Percentiles rank a stretch among this genome's conserved stretches.
phyloP scores from a whole-genome alignment of 2,329 filamentous ascomycete species.

The Diaporthe ampelina region DNA sequence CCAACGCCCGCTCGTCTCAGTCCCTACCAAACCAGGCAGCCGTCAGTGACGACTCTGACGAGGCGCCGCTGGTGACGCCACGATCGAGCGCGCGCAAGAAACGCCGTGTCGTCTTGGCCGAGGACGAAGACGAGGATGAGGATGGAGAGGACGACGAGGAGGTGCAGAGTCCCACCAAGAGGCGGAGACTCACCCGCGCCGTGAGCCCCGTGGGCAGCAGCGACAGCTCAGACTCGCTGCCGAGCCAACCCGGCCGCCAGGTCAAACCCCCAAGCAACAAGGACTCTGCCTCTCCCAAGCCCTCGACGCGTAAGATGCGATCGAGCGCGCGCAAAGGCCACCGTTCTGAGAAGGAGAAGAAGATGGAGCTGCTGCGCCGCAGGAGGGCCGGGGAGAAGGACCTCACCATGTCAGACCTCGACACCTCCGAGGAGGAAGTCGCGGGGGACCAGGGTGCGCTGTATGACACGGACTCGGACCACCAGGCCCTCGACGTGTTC shows the following conservation, averaged over 20 bases:
- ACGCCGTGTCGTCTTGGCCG: constrained; percentile 14
- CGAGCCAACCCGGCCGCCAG: constrained; percentile 5
- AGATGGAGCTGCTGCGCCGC: constrained; percentile 55
- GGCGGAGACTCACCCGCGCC: constrained; percentile 43
- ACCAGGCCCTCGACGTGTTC: constrained; percentile 50
- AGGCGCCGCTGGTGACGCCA: constrained; percentile 38
- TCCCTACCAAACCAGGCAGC: constrained; percentile 37
- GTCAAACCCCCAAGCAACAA: background rate
- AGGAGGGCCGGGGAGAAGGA: constrained; percentile 55
- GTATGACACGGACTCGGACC: constrained; percentile 52
- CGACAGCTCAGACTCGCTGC: constrained; percentile 6
- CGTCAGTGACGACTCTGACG: constrained; percentile 38
- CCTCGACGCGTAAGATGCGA: constrained; percentile 34
- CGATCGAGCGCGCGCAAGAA: constrained; percentile 32
- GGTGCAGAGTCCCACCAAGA: constrained; percentile 49
- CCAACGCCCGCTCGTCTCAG: constrained; percentile 38
- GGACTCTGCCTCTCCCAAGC: constrained; percentile 18
- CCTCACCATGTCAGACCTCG: constrained; percentile 51
- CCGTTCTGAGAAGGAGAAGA: constrained; percentile 56
- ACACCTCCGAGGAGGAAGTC: constrained; percentile 61
- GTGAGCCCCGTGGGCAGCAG: background rate
- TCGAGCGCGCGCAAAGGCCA: constrained; percentile 45
- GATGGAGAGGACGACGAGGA: constrained; percentile 37
- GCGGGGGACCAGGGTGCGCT: constrained; percentile 50
- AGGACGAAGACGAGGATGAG: constrained; percentile 36